phyloP scores from a whole-genome alignment of 2,329 filamentous ascomycete species.

The Colletotrichum higginsianum region DNA sequence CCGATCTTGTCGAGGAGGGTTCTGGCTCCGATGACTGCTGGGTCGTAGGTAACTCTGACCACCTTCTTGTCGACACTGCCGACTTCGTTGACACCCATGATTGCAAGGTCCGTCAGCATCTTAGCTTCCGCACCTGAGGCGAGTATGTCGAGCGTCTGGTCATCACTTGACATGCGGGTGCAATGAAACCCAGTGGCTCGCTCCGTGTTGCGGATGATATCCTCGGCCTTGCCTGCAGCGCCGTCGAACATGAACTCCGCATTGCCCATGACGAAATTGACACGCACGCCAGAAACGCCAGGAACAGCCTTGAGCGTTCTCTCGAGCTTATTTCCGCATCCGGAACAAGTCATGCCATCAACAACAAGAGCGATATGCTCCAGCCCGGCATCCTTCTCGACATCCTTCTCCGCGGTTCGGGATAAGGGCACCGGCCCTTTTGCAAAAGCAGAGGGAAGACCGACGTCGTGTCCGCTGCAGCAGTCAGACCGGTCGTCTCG shows the following conservation, averaged over 20 bases:
- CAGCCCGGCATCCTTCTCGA: conserved; percentile 47
- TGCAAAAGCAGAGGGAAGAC: neutral
- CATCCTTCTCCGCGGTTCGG: conserved; percentile 38
- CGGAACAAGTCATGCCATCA: conserved; percentile 56
- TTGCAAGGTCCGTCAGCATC: conserved; percentile 41
- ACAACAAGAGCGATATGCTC: conserved; percentile 50
- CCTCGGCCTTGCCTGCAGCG: conserved; percentile 45
- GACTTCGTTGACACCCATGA: conserved; percentile 48
- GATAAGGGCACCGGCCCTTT: neutral
- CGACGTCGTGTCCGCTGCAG: conserved; percentile 27
- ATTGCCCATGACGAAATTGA: conserved; percentile 56
- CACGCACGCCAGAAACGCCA: conserved; percentile 51
- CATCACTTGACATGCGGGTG: conserved; percentile 45
- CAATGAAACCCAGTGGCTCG: conserved; percentile 51
- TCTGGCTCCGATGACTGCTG: conserved; percentile 51
- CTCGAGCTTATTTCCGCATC: conserved; percentile 54
- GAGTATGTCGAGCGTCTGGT: conserved; percentile 51
- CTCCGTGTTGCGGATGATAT: conserved; percentile 48
- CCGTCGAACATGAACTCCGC: conserved; percentile 53
- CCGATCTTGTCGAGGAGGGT: conserved; percentile 46
- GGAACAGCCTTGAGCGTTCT: conserved; percentile 47
- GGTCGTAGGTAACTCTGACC: conserved; percentile 54
- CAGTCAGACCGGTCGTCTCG: conserved; percentile 29
- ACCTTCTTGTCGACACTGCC: conserved; percentile 49
- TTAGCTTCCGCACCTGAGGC: conserved; percentile 43